A percentile compares a stretch with the other conserved stretches of the same genome.
phyloP scores from a whole-genome alignment of 805 yeast species.

The Lipomyces mesembrius region DNA sequence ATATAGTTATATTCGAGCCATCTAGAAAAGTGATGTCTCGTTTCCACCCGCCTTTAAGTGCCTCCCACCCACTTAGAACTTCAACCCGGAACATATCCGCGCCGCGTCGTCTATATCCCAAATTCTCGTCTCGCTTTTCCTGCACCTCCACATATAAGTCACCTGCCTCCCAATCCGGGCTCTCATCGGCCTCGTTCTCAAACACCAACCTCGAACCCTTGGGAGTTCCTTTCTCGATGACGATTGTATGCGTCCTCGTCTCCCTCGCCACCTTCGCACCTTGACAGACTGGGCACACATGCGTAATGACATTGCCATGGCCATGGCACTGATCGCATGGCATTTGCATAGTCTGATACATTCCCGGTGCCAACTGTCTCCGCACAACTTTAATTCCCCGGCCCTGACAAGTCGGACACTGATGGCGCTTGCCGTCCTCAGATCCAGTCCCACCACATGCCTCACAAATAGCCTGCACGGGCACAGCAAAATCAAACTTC shows the following conservation, averaged over 20 bases:
- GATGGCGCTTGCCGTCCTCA: conserved; percentile 69
- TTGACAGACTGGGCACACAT: conserved; percentile 69
- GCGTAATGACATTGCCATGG: conserved; percentile 65
- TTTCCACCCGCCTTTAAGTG: conserved; percentile 79
- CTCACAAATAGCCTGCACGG: conserved; percentile 75
- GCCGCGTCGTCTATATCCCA: conserved; percentile 88
- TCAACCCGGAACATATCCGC: conserved; percentile 79
- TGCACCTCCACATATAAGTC: conserved; percentile 65
- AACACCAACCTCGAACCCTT: conserved; percentile 62
- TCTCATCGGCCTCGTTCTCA: conserved; percentile 79
- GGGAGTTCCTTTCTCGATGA: conserved; percentile 71
- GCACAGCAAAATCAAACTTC: conserved; percentile 60
- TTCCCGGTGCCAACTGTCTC: conserved; percentile 84
- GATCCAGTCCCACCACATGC: conserved; percentile 86
- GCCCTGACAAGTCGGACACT: conserved; percentile 76
- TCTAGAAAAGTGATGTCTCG: conserved; percentile 72
- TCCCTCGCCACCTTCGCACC: conserved; percentile 70
- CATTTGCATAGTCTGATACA: conserved; percentile 83
- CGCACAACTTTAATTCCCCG: conserved; percentile 67
- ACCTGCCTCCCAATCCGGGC: conserved; percentile 83
- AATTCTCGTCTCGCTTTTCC: conserved; percentile 55
- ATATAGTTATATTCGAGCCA: conserved; percentile 54
- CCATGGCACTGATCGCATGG: conserved; percentile 84
- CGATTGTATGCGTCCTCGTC: conserved; percentile 61
- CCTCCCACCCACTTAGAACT: conserved; percentile 70